phyloP scores from a whole-genome alignment of 495 filamentous ascomycete genomes.

The Aspergillus campestris region DNA sequence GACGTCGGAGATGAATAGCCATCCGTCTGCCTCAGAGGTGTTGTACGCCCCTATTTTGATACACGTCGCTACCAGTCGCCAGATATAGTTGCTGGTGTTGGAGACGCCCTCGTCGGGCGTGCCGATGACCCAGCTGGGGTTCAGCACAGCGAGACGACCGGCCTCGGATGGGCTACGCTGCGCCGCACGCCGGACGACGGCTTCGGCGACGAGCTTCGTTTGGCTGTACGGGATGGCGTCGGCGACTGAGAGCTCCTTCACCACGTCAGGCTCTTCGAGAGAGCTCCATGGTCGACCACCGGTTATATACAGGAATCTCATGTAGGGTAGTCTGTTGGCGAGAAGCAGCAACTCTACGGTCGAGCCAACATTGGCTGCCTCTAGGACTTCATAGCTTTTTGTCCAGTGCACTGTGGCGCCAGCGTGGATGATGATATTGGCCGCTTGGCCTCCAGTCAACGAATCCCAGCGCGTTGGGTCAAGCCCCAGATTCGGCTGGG shows the following conservation, averaged over 20 bases:
- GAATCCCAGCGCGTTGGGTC: conserved; percentile 17
- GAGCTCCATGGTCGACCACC: conserved; percentile 15
- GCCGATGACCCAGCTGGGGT: conserved; percentile 28
- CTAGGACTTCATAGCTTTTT: conserved; percentile 27
- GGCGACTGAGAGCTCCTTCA: conserved; percentile 7
- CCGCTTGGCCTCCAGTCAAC: conserved; percentile 44
- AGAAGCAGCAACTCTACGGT: conserved; percentile 28
- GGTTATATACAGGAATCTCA: conserved; percentile 18
- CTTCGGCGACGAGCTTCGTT: conserved; percentile 26
- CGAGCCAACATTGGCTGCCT: conserved; percentile 30
- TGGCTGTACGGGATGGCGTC: conserved; percentile 22
- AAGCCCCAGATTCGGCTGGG: conserved; percentile 54
- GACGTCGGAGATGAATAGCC: conserved; percentile 18
- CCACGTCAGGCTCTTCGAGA: conserved; percentile 3
- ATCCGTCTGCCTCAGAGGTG: conserved; percentile 7
- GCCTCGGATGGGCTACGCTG: neutral
- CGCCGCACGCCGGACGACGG: conserved; percentile 16
- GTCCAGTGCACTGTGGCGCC: conserved; percentile 51
- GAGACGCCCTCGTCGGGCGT: conserved; percentile 16
- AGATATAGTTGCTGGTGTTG: conserved; percentile 26
- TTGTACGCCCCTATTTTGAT: conserved; percentile 18
- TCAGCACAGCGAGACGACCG: conserved; percentile 15
- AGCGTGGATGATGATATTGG: conserved; percentile 68
- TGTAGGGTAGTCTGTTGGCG: conserved; percentile 1
- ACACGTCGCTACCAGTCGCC: conserved; percentile 21